Percentiles rank a stretch among this genome's conserved stretches.
Evolutionary conservation across 2,329 filamentous ascomycete species (phyloP).

Genomic region (Juglanconis juglandina): DNA sequence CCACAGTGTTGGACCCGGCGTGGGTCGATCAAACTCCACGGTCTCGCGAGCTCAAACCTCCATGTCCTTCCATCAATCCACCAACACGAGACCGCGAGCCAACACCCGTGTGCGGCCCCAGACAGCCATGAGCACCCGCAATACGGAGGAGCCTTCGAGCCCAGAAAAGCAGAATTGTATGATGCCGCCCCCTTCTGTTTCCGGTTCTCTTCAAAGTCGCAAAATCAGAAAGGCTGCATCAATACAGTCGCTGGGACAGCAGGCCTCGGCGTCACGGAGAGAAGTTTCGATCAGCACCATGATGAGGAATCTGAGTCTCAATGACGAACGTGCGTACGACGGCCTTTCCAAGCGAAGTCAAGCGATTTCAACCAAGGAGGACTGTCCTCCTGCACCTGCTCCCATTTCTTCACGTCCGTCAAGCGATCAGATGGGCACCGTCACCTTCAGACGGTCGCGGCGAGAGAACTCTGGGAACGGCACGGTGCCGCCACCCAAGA

Average conservation of each 20-base stretch:
- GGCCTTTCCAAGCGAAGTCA: slow-evolving; percentile 34
- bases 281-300: slow-evolving; percentile 31
- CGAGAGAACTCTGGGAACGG: slow-evolving; percentile 14
- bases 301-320: slow-evolving; percentile 39
- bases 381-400: slow-evolving; percentile 22
- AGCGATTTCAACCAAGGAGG: slow-evolving; percentile 40
- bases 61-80: slow-evolving; percentile 43
- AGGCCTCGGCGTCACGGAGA: slow-evolving; percentile 21
- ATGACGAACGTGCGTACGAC: slow-evolving; percentile 26
- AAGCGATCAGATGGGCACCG: slow-evolving; percentile 25
- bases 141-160: slow-evolving; percentile 25
- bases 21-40: slow-evolving; percentile 41
- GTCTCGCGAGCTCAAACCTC: slow-evolving; percentile 50
- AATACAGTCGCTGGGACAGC: slow-evolving; percentile 21
- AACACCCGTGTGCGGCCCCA: slow-evolving; percentile 37
- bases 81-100: slow-evolving; percentile 41
- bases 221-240: slow-evolving; percentile 27
- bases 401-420: slow-evolving; percentile 19
- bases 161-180: slow-evolving; percentile 36
- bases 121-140: slow-evolving; percentile 34
- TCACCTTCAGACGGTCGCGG: slow-evolving; percentile 26
- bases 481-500: slow-evolving; percentile 28
- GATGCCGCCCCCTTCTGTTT: slow-evolving; percentile 24
- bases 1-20: slow-evolving; percentile 53
- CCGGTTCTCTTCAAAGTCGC: slow-evolving; percentile 17